Evolutionary conservation across 2,329 filamentous ascomycete genomes (phyloP), one percentile per base, ranked within the genome.

Genomic region (Magnaporthiopsis rhizophila): DNA sequence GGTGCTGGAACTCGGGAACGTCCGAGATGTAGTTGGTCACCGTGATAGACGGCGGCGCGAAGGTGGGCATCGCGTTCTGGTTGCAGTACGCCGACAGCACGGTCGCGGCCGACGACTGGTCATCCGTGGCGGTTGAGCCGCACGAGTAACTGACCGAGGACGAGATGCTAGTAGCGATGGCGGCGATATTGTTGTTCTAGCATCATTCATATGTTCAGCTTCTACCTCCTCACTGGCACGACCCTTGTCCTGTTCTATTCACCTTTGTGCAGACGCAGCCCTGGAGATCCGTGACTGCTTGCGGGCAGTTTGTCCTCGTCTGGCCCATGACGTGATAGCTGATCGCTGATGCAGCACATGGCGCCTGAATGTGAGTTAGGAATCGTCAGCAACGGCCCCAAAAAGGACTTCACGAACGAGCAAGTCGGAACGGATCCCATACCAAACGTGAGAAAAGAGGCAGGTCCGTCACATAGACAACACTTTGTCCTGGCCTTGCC

Each of bases 21-120:
- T 85, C 82, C 15, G 80, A 82, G 59, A 85, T 79, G 64, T 81
- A 83, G 38, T 77, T 73, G 0, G 75, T 73, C 26, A 84, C 79
- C 0, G 76, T 69, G 59, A 78, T 75, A 0, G 74, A 74, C 15
- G 81, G 81, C 13, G 76, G 75, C 4, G 79, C 70, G 65, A 84
- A 82, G 0, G 74, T 69, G 21, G 75, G 68, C 0, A 72, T 68
- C 5, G 68, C 65, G 15, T 71, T 74, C 59, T 81, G 82, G 65
- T 79, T 76, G 70, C 83, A 85, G 68, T 85, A 85, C 45, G 78
- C 76, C 30, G 74, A 73, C 63, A 81, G 72, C 11, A 83, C 76
- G 15, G 72, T 77, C 1, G 74, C 72, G 3, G 77, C 82, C 62
- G 82, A 84, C n/a, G 74, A 69, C 28, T 79, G 72, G 68, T 83